Evolutionary conservation across 106 monocot species (phyloP).

Genomic region (Dioscorea dumetorum): DNA sequence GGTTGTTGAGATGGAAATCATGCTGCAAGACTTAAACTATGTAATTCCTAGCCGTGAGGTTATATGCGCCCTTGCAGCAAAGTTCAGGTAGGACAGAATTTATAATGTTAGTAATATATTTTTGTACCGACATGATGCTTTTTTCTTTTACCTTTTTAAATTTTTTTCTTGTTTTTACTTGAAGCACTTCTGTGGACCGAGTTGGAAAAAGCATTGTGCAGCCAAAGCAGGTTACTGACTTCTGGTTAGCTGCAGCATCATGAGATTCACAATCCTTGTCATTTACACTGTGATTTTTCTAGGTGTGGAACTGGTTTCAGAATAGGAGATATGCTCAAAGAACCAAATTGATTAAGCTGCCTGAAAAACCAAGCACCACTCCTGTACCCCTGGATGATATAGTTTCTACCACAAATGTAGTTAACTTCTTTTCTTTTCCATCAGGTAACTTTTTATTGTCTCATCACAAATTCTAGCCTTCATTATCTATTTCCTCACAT

Average conservation of each 20-base stretch:
- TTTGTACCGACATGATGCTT: constrained; percentile 3
- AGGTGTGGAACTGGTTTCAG: constrained; percentile 99
- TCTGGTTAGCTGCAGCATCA: background rate
- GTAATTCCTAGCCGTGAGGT: constrained; percentile 62
- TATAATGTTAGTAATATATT: background rate
- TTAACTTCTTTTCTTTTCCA: constrained; percentile 28
- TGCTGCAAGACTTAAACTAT: constrained; percentile 61
- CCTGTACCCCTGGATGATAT: constrained; percentile 51
- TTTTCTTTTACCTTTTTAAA: background rate
- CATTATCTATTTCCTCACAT: too few relatives aligned
- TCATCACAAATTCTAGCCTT: too few relatives aligned
- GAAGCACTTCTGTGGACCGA: constrained; percentile 64
- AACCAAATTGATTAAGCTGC: constrained; percentile 37
- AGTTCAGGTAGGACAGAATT: constrained; percentile 58
- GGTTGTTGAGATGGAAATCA: constrained; percentile 91
- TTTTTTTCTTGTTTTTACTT: background rate
- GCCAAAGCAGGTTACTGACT: constrained; percentile 71
- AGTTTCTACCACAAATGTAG: constrained; percentile 30
- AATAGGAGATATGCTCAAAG: constrained; percentile 94
- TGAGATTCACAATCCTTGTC: background rate
- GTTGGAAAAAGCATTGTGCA: constrained; percentile 68
- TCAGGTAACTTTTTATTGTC: constrained; percentile 27
- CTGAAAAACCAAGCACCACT: constrained; percentile 38
- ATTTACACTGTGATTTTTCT: background rate
- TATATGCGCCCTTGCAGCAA: constrained; percentile 67